phyloP scores from a whole-genome alignment of 306 rosid genomes.

The Arachis hypogaea region DNA sequence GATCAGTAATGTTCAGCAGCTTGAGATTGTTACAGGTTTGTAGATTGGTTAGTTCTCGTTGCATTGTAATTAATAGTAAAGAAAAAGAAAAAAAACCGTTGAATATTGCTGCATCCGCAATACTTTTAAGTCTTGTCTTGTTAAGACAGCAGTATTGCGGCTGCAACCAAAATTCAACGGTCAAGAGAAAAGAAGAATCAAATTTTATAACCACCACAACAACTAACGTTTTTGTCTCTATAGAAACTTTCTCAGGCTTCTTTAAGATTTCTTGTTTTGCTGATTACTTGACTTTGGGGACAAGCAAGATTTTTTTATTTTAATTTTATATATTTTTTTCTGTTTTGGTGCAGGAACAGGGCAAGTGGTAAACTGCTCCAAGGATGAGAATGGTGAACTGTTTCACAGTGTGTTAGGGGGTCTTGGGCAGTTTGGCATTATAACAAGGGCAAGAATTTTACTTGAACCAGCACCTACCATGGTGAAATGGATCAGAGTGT shows the following conservation, averaged over 20 bases:
- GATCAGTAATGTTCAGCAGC: slow-evolving; percentile 89
- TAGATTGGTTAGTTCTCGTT: not conserved
- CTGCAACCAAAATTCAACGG: not conserved
- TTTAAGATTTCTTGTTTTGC: slow-evolving; percentile 23
- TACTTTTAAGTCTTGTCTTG: no score
- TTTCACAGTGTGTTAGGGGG: slow-evolving; percentile 97
- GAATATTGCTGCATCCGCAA: no score
- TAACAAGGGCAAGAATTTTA: slow-evolving; percentile 79
- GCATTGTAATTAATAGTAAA: no score
- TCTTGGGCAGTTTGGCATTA: slow-evolving; percentile 95
- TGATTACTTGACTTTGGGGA: slow-evolving; percentile 27
- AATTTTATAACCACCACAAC: not conserved
- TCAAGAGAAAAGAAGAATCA: not conserved
- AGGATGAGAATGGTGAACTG: slow-evolving; percentile 72
- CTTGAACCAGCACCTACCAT: slow-evolving; percentile 85
- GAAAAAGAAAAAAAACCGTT: no score
- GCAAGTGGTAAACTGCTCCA: slow-evolving; percentile 73
- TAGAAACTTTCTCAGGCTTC: not conserved
- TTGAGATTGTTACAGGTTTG: slow-evolving; percentile 96
- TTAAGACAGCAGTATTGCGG: not conserved
- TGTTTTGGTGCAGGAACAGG: slow-evolving; percentile 75
- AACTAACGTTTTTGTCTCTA: slow-evolving; percentile 18
- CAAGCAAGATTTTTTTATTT: not conserved
- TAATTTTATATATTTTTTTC: not conserved
- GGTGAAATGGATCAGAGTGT: slow-evolving; percentile 74